Base-by-base conservation (phyloP, 345 rosid genomes). In the Hibiscus tridactylites region DNA sequence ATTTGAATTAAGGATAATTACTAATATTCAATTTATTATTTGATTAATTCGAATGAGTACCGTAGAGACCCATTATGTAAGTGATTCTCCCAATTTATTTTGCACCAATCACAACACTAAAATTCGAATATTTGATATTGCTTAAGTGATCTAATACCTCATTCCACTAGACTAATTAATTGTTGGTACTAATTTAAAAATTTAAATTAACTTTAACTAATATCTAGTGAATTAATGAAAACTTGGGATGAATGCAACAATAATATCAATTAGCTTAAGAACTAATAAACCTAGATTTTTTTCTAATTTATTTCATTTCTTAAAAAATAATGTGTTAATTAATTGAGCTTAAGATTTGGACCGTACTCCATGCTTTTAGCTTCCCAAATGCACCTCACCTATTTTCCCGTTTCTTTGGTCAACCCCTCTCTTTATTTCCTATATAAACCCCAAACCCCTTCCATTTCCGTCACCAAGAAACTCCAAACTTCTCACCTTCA, bases 341-440 rank as follows among this genome's bases (percentile, higher is more conserved):
- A 66, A 75, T 10, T 11, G 79, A 76, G 71, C 75, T 61, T 58
- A 21, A 69, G 26, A 74, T 75, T 73, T 79, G 29, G 46, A 80
- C 74, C 74, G 70, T 75, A 82, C 85, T 80, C 78, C 62, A 77
- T 71, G 74, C 70, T 63, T 66, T 54, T 33, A 46, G 3, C 16
- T 2, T 10, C 15, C 47, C 42, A 7, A 8, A 62, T 13, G 77
- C 75, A 78, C 77, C 12, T 82, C 84, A 61, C 61, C 88, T 88
- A 61, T 74, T 61, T 81, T 81, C 81, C 72, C 79, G 87, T 80
- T 19, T 35, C 28, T 37, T 63, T 17, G 50, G 92, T 92, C 97
- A 92, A 87, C 89, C 78, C 78, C 64, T 72, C 68, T 35, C 66
- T 26, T 60, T 65, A 1, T 21, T 69, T 67, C 78, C 74, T 39